Evolutionary conservation across 805 yeast species (phyloP), one percentile per base, ranked within the genome.

Genomic region (Suhomyces kilbournensis): DNA sequence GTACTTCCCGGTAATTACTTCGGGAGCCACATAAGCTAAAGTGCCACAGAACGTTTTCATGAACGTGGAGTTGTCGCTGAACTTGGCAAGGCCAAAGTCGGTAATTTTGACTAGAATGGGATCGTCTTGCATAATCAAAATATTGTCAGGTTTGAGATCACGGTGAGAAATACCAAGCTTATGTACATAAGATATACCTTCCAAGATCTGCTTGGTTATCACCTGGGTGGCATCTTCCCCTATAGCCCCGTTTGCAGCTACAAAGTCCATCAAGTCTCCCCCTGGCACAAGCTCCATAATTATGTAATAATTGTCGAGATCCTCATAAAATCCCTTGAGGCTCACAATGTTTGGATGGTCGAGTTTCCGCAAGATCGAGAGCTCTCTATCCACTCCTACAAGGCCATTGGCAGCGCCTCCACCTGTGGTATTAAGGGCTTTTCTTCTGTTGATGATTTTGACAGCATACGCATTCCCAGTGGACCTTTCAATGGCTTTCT

Each of bases 41-140:
- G 99, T 94, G 1, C 99, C 99, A 71, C 99, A 94, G 62, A 94
- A 94, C 0, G 99, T 93, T 66, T 90, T 92, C 88, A 94, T 86
- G 56, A 88, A 84, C 1, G 96, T 83, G 8, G 91, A 87, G 49
- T 84, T 84, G 53, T 87, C 94, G 56, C 91, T 84, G 25, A 90
- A 84, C 69, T 94, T 94, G 0, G 99, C 99, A 44, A 94, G 75
- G 0, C 99, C 99, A 71, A 94, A 94, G 71, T 94, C 99, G 3
- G 97, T 89, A 39, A 94, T 88, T 65, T 94, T 94, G n/a, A 94
- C 86, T 15, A 83, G 67, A 4, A 92, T 94, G 0, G 97, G 98
- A 63, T 90, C 94, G 64, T 90, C 96, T 63, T 85, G 88, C 61
- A 90, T 90, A 51, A 94, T 90, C 52, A 94, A 74, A 10, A 94